These are phyloP conservation scores for Brassica balearica DNA, from an alignment of 441 rosid species.

Conservation along the genomic window DNA sequence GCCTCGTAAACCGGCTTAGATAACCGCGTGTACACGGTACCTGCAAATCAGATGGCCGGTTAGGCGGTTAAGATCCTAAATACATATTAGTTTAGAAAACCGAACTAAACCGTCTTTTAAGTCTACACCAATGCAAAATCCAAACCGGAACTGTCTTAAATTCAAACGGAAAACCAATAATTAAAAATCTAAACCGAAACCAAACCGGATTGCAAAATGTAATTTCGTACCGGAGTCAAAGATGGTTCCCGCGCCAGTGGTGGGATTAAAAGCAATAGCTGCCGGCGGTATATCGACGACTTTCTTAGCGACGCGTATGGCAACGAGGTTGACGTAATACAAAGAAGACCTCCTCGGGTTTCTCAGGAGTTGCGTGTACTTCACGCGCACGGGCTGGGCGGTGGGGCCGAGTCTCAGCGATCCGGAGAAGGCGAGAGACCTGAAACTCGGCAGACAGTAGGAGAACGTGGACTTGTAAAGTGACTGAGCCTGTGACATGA, in stretches of 20 bases:
- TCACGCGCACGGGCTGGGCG: slow-evolving; percentile 75
- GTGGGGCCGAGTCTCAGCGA: slow-evolving; percentile 81
- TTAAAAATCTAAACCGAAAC: background rate
- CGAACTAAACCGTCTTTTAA: background rate
- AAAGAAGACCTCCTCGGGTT: slow-evolving; percentile 86
- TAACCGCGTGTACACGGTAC: slow-evolving; percentile 80
- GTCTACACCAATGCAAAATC: background rate
- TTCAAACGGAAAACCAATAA: background rate
- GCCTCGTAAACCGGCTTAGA: slow-evolving; percentile 74
- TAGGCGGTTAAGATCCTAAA: background rate
- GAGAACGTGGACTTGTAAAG: slow-evolving; percentile 84
- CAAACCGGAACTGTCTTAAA: background rate
- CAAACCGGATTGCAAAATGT: slow-evolving; percentile 8
- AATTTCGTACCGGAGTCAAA: slow-evolving; percentile 72
- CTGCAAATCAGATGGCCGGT: slow-evolving; percentile 29
- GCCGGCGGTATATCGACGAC: slow-evolving; percentile 65
- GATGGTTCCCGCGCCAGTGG: slow-evolving; percentile 90
- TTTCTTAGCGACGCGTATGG: slow-evolving; percentile 69
- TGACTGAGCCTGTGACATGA: slow-evolving; percentile 75
- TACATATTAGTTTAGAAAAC: background rate
- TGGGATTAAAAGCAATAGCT: slow-evolving; percentile 72
- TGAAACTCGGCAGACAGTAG: slow-evolving; percentile 87
- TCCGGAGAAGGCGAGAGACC: slow-evolving; percentile 75
- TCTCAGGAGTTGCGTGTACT: slow-evolving; percentile 73
- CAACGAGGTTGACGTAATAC: slow-evolving; percentile 73